phyloP scores from a whole-genome alignment of 2,329 filamentous ascomycete genomes.

The Xylariaceae sp. region DNA sequence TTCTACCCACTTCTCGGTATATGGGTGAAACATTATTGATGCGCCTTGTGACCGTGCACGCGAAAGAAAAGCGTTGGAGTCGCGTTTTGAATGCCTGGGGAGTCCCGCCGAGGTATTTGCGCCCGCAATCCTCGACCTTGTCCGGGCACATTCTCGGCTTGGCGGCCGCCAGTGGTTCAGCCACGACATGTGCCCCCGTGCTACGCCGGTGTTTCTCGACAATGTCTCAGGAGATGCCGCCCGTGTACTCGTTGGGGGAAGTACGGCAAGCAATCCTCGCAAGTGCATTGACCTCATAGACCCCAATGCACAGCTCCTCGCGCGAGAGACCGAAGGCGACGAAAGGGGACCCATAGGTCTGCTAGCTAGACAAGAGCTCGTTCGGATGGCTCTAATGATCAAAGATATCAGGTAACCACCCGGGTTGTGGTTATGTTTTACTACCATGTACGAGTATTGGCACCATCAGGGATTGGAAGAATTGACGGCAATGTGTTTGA shows the following conservation, averaged over 20 bases:
- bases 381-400: conserved; percentile 25
- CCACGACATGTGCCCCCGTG: conserved; percentile 40
- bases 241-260: conserved; percentile 39
- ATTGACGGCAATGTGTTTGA: neutral
- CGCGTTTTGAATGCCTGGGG: conserved; percentile 58
- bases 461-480: neutral
- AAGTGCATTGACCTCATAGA: conserved; percentile 52
- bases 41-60: conserved; percentile 43
- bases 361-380: conserved; percentile 30
- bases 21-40: conserved; percentile 35
- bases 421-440: neutral
- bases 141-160: conserved; percentile 50
- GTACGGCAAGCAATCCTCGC: conserved; percentile 46
- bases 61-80: conserved; percentile 44
- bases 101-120: conserved; percentile 45
- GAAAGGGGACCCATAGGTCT: neutral
- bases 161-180: conserved; percentile 41
- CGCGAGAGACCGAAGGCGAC: conserved; percentile 20
- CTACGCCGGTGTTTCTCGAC: conserved; percentile 52
- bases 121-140: conserved; percentile 44
- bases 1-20: conserved; percentile 34
- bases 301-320: conserved; percentile 39
- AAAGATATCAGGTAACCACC: neutral
- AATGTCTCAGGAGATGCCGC: conserved; percentile 51
- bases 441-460: neutral